Evolutionary conservation across 768 basidiomycete species (phyloP), one percentile per base, ranked within the genome.

Genomic region (Boletus tomentosulus): DNA sequence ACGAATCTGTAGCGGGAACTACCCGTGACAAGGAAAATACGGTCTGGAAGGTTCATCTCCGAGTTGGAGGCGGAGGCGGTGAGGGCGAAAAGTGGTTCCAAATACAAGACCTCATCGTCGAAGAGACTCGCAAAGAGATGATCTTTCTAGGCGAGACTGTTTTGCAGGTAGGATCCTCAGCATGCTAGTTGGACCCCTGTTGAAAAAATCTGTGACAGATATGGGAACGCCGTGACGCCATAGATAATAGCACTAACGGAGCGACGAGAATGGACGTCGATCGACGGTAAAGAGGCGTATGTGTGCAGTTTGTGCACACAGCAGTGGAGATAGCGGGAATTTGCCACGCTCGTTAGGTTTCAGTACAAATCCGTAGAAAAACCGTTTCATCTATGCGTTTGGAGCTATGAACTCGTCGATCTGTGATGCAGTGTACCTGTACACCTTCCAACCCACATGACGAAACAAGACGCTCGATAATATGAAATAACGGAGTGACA

Each of bases 111-210:
- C 77, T 99, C 53, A 89, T 95, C 56, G 95, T 99, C 10, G 89
- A 93, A 67, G 95, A 98, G 65, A 89, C 92, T n/a, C 78, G 93
- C 54, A 92, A 90, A 71, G 93, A 97, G 66, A 94, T 99, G 92
- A 96, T 99, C 50, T 94, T 97, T 68, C 75, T 99, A 34, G 96
- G 95, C 27, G 97, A 98, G 70, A 92, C 89, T n/a, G 87, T 96
- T 31, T 74, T 99, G 48, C 97, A 99, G 81, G 94, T 94, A 57
- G 55, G 64, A 8, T 44, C 42, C 43, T 47, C 38, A 19, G 53
- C 28, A 35, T 51, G 16, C 27, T 24, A 30, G 22, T 55, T 53
- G 45, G 25, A 46, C 13, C 53, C 30, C 44, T 28, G 37, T 48
- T 62, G 51, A 67, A 53, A 19, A 54, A 62, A 16, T 39, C 8